Evolutionary conservation across 2,329 filamentous ascomycete genomes (phyloP), one percentile per base, ranked within the genome.

Genomic region (Leptographium galeiforme): DNA sequence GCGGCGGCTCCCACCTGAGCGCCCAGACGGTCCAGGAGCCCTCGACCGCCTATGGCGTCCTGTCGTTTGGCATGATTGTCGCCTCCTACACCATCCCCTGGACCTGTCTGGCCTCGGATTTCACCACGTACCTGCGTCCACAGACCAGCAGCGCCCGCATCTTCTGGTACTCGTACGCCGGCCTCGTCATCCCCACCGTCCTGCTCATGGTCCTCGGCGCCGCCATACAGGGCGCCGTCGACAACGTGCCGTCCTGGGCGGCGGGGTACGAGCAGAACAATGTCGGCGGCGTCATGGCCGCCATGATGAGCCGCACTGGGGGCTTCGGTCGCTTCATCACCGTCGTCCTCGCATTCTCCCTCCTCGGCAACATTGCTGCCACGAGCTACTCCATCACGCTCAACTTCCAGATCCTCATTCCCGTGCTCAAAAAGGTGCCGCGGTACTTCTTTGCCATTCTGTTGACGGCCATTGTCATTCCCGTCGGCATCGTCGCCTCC

Each of bases 31-130:
- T 71, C 0, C 58, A 63, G 1, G 61, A 64, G 19, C 65, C 72
- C 0, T 52, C 53, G 7, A 18, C 53, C 2, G 48, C 57, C 5
- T n/a, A 36, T n/a, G 44, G 51, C 54, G 83, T 69, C 0, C 56
- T 61, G 7, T 75, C 70, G 34, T 84, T 79, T 57, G 79, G 72
- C 48, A 79, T 78, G 66, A 73, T 82, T 51, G 73, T 84, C 5
- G 78, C 81, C 0, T 77, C 77, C 0, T 83, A 81, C 61, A 76
- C 82, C 70, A 72, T 85, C 2, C 79, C 81, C 0, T 85, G 77
- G 72, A 76, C 73, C 5, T 73, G 72, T 2, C 68, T 82, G 30
- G 72, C 77, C 0, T 79, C 76, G 19, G 80, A 84, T 61, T 75
- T 83, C 53, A 77, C 77, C 0, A 79, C 78, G 0, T 84, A 84